Percentiles rank a stretch among this genome's conserved stretches.
These are phyloP conservation scores for Globisporangium irregulare DNA, from an alignment of 352 stramenopile genomes.

Conservation along the genomic window DNA sequence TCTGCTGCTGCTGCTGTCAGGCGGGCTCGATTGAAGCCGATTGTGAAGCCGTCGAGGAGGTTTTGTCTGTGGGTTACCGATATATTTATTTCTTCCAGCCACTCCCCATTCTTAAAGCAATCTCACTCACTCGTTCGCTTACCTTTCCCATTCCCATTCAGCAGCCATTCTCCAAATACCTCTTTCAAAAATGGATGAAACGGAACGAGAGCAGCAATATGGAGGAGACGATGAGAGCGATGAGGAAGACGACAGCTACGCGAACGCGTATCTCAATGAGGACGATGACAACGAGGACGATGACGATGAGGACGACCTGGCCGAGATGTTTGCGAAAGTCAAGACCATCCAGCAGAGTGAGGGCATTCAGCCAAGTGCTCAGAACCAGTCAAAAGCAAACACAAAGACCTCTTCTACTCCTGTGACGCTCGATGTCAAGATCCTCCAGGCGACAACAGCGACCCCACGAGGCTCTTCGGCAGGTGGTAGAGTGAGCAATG, in stretches of 20 bases:
- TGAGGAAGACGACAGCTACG: conserved; percentile 30
- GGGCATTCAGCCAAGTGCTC: conserved; percentile 19
- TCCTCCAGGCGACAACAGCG: conserved; percentile 6
- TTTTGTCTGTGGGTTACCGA: background rate
- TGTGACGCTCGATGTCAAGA: conserved; percentile 12
- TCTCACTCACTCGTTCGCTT: background rate
- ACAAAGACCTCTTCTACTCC: background rate
- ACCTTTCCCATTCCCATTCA: background rate
- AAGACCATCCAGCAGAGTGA: conserved; percentile 59
- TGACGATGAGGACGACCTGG: conserved; percentile 47
- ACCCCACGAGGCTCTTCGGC: background rate
- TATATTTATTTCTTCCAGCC: background rate
- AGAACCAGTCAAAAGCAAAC: conserved; percentile 10
- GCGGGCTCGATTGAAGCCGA: too few relatives aligned
- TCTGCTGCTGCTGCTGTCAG: background rate
- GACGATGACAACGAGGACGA: conserved; percentile 29
- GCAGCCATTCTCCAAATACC: background rate
- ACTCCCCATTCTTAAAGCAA: background rate
- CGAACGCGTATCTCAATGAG: conserved; percentile 41
- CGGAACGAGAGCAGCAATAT: conserved; percentile 15
- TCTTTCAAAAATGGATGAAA: conserved; percentile 19
- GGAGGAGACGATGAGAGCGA: conserved; percentile 24
- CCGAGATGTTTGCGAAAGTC: conserved; percentile 74
- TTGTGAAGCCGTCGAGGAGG: background rate
- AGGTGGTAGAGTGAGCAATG: background rate